Evolutionary conservation across 768 basidiomycete species (phyloP).

Genomic region (Kwoniella pini): DNA sequence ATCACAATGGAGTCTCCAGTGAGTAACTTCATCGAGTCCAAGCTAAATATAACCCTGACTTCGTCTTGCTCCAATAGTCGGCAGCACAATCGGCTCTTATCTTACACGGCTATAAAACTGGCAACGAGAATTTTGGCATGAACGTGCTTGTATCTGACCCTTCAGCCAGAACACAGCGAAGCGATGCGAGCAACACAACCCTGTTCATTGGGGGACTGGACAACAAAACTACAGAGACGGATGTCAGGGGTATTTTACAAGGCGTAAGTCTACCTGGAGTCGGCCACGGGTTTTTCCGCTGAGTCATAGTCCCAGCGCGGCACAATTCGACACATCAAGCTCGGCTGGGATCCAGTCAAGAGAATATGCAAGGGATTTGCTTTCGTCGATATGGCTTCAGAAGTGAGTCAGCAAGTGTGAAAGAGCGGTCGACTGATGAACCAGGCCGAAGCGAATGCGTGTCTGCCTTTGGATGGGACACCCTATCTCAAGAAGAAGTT

Average conservation of each 20-base stretch:
- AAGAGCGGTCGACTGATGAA: neutral
- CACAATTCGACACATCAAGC: slow-evolving; percentile 72
- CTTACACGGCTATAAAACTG: slow-evolving; percentile 69
- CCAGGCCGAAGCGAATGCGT: slow-evolving; percentile 36
- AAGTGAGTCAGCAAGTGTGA: slow-evolving; percentile 59
- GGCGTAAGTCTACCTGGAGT: slow-evolving; percentile 24
- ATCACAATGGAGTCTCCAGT: slow-evolving; percentile 86
- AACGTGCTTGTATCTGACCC: slow-evolving; percentile 89
- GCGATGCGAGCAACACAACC: slow-evolving; percentile 80
- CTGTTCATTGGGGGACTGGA: slow-evolving; percentile 85
- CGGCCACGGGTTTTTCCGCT: too few species aligned
- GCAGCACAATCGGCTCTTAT: slow-evolving; percentile 71
- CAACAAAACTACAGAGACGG: slow-evolving; percentile 71
- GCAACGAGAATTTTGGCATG: slow-evolving; percentile 60
- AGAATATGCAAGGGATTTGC: slow-evolving; percentile 80
- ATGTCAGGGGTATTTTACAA: slow-evolving; percentile 74
- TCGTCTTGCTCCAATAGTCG: slow-evolving; percentile 53
- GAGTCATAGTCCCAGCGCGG: too few species aligned
- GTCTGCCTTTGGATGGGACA: slow-evolving; percentile 29
- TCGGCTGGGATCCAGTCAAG: slow-evolving; percentile 66
- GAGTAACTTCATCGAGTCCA: too few species aligned
- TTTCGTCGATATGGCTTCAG: slow-evolving; percentile 84
- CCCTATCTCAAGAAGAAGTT: slow-evolving; percentile 28
- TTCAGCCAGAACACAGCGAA: slow-evolving; percentile 81
- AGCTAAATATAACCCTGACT: too few species aligned